A percentile compares a stretch with the other conserved stretches of the same genome.
phyloP scores from a whole-genome alignment of 441 rosid genomes.

The Euphorbia celastroides region DNA sequence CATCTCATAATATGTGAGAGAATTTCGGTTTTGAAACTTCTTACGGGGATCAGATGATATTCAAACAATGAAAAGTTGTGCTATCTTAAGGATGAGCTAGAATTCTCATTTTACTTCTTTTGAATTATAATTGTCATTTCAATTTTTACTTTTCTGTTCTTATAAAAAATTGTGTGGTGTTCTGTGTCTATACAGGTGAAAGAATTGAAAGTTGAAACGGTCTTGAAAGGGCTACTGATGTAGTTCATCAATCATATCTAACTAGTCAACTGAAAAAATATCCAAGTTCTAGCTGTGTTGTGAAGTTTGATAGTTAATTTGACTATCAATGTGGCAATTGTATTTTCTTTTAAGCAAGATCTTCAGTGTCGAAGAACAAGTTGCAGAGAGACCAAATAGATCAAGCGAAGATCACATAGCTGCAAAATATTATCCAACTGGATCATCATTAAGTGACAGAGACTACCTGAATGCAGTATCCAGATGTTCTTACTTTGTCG shows the following conservation, averaged over 20 bases:
- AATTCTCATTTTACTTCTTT: not conserved
- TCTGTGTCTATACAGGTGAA: no score
- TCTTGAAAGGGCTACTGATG: conserved; percentile 14
- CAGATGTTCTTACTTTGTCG: conserved; percentile 38
- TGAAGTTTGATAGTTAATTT: conserved; percentile 11
- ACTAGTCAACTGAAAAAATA: conserved; percentile 14
- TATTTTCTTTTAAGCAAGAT: conserved; percentile 64
- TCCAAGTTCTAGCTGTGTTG: conserved; percentile 12
- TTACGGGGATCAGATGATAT: not conserved
- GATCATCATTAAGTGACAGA: conserved; percentile 25
- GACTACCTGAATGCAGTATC: conserved; percentile 24
- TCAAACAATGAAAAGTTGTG: not conserved
- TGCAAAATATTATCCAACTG: conserved; percentile 23
- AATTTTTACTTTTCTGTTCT: not conserved
- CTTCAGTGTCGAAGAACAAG: conserved; percentile 57
- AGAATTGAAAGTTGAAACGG: not conserved
- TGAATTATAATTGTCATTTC: not conserved
- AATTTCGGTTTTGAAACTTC: not conserved
- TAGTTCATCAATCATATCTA: conserved; percentile 11
- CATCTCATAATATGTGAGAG: not conserved
- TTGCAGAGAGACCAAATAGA: conserved; percentile 21
- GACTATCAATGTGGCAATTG: conserved; percentile 70
- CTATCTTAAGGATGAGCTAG: not conserved
- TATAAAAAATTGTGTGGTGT: conserved; percentile 8
- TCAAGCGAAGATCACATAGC: conserved; percentile 25